Base-by-base conservation (phyloP, 2,329 filamentous ascomycete species). In the Gaeumannomyces tritici region DNA sequence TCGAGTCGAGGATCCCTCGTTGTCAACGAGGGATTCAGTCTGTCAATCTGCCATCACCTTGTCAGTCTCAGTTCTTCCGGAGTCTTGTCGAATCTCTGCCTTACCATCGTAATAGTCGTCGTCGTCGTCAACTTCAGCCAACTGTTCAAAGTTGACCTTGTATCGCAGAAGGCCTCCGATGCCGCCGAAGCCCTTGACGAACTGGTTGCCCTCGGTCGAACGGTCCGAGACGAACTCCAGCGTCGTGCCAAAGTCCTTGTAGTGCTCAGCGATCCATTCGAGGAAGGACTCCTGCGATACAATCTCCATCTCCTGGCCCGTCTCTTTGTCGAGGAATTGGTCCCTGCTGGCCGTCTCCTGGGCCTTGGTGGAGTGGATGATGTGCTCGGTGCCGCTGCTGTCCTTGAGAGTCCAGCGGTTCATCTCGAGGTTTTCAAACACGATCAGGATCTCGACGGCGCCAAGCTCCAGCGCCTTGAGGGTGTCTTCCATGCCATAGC, bases 111-210 rank as follows among this genome's bases (percentile, higher is more conserved):
- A 97, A 78, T 93, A 93, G 75, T 98, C 93, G 77, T 93, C 89
- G 75, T 95, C 90, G 76, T 96, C 93, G 73, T 89, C 87, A 73
- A 89, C 83, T 76, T 98, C 95, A 77, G 89, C 89, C 77, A 99
- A 85, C 79, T 99, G 96, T 80, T 99, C 96, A 80, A 99, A 99
- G 83, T 99, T 99, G 83, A 99, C 91, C 83, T 97, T 97, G 87
- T 99, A 99, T 70, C 95, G 92, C 74, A 99, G 87, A 72, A 99
- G 89, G 67, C 93, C 93, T 69, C 95, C 95, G 70, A 99, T 96
- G 73, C 95, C 95, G 88, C 95, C 95, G 73, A 99, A 99, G 67
- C 95, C 95, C 82, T 97, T 98, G 72, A 99, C 95, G 79, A 99
- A 99, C 82, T 99, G 95, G 80, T 99, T 99, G 74, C 95, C 95